Conservation (phyloP, 1,284 basidiomycete genomes). For the Coniferiporia sulphurascens region DNA sequence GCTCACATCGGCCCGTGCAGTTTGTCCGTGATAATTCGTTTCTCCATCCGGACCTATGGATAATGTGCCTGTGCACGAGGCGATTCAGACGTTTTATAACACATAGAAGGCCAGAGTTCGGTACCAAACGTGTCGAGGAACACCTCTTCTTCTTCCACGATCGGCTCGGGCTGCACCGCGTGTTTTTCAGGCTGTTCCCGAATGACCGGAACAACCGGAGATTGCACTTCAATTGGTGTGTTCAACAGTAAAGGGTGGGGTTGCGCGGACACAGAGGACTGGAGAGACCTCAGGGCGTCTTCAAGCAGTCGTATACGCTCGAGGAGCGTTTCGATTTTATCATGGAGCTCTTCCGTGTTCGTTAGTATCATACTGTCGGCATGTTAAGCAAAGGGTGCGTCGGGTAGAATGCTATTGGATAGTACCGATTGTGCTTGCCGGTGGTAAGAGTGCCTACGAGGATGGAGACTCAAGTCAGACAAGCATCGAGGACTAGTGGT, state of each 20-base stretch:
- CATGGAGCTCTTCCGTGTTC: conserved; percentile 63
- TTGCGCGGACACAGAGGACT: conserved; percentile 41
- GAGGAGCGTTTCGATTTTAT: conserved; percentile 50
- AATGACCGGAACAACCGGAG: conserved; percentile 8
- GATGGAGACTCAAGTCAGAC: conserved; percentile 1
- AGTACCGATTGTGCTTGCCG: conserved; percentile 48
- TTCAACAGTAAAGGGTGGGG: conserved; percentile 41
- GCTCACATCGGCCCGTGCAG: conserved; percentile 58
- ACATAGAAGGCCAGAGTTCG: neutral
- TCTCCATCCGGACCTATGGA: conserved; percentile 51
- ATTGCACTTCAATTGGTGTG: conserved; percentile 21
- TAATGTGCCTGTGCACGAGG: conserved; percentile 44
- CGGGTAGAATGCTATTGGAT: neutral
- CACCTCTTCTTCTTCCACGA: conserved; percentile 37
- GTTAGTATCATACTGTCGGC: conserved; percentile 48
- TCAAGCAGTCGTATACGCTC: conserved; percentile 56
- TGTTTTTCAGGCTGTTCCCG: neutral
- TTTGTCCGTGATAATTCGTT: conserved; percentile 54
- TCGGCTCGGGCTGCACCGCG: conserved; percentile 3
- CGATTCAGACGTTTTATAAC: neutral
- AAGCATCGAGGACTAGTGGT: neutral
- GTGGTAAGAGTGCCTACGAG: conserved; percentile 50
- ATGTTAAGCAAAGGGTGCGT: neutral
- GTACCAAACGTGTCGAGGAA: neutral
- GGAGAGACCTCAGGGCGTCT: conserved; percentile 44